phyloP scores from a whole-genome alignment of 352 stramenopile species.

The Phytopythium sindhum region DNA sequence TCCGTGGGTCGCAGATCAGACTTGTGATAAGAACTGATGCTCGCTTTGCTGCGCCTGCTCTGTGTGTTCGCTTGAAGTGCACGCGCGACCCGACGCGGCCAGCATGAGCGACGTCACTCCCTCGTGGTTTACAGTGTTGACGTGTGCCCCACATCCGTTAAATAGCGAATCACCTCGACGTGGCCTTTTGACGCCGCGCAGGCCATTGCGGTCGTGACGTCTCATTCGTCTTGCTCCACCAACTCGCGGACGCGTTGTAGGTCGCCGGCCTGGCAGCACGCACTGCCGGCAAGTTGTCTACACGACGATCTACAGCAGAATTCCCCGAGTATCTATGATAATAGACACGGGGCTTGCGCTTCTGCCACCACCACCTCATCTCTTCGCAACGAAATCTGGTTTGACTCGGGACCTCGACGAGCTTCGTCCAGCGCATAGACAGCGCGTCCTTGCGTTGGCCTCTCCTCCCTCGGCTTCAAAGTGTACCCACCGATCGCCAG shows the following conservation, averaged over 20 bases:
- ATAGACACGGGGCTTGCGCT: too few relatives aligned
- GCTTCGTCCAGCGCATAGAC: too few relatives aligned
- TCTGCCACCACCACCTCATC: too few relatives aligned
- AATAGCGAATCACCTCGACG: background rate
- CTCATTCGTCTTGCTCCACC: background rate
- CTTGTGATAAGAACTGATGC: too few relatives aligned
- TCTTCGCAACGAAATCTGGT: too few relatives aligned
- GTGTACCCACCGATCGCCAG: too few relatives aligned
- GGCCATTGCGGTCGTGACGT: background rate
- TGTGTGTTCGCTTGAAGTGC: too few relatives aligned
- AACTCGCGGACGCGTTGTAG: background rate
- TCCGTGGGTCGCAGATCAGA: too few relatives aligned
- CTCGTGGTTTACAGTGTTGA: background rate
- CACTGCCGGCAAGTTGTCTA: background rate
- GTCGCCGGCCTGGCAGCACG: background rate
- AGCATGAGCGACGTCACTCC: constrained; percentile 4
- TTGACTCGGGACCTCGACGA: too few relatives aligned
- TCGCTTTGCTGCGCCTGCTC: too few relatives aligned
- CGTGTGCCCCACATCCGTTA: background rate
- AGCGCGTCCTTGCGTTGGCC: too few relatives aligned
- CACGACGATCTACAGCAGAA: background rate
- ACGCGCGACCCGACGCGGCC: constrained; percentile 4
- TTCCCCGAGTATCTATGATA: background rate
- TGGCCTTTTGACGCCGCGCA: background rate
- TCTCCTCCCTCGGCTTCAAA: too few relatives aligned